These are phyloP conservation scores for Fusarium sp. DNA, from an alignment of 2,329 filamentous ascomycete genomes.

Conservation along the genomic window DNA sequence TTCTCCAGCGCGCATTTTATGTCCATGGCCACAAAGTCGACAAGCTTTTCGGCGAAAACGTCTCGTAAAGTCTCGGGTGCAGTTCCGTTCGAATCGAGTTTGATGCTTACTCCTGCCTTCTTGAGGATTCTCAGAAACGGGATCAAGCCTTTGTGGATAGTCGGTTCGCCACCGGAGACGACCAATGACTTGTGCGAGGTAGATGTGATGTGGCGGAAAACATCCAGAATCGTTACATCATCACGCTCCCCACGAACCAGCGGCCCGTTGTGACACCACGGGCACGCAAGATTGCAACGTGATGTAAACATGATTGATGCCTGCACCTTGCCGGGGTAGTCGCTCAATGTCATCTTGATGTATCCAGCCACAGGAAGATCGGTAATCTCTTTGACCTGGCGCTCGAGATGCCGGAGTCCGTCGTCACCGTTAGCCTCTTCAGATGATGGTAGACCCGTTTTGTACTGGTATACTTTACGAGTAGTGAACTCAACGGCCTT, in stretches of 20 bases:
- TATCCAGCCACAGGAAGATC: constrained; percentile 41
- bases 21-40: constrained; percentile 45
- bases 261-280: constrained; percentile 45
- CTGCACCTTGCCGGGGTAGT: constrained; percentile 44
- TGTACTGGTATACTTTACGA: constrained; percentile 39
- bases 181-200: constrained; percentile 42
- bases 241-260: constrained; percentile 39
- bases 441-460: neutral
- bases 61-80: constrained; percentile 5
- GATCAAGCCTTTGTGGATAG: constrained; percentile 43
- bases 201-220: constrained; percentile 37
- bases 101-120: constrained; percentile 24
- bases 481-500: constrained; percentile 39
- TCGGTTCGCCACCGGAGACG: constrained; percentile 43
- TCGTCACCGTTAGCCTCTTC: neutral
- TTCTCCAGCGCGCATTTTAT: constrained; percentile 46
- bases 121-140: constrained; percentile 39
- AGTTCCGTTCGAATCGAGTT: constrained; percentile 45
- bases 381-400: constrained; percentile 19
- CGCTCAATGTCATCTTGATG: constrained; percentile 42
- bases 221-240: constrained; percentile 21
- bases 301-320: constrained; percentile 46
- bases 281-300: constrained; percentile 42
- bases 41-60: constrained; percentile 25
- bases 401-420: constrained; percentile 16